Conservation (phyloP, 2,329 filamentous ascomycete genomes). For the Septoria linicola region DNA sequence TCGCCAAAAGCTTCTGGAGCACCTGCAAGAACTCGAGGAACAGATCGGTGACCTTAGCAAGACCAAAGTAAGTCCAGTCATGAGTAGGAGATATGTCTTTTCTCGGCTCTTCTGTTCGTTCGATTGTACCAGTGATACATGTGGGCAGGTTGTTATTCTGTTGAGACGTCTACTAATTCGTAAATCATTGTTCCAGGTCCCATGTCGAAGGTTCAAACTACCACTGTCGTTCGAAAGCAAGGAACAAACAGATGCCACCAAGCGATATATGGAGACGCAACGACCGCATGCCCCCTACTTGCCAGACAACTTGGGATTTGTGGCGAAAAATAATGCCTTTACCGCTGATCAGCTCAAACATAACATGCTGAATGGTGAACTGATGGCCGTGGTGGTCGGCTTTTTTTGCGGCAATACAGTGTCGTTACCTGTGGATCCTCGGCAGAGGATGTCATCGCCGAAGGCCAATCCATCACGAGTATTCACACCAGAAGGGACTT, state of each 20-base stretch:
- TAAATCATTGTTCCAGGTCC: conserved; percentile 27
- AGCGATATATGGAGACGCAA: conserved; percentile 62
- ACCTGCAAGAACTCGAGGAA: conserved; percentile 44
- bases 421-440: conserved; percentile 54
- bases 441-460: conserved; percentile 54
- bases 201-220: conserved; percentile 45
- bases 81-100: no score
- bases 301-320: conserved; percentile 61
- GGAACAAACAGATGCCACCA: conserved; percentile 52
- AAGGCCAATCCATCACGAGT: conserved; percentile 59
- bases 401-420: conserved; percentile 57
- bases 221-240: conserved; percentile 47
- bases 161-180: no score
- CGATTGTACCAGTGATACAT: no score
- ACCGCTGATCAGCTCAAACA: conserved; percentile 50
- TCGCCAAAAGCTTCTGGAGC: conserved; percentile 39
- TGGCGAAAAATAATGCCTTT: conserved; percentile 56
- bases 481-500: conserved; percentile 57
- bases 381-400: conserved; percentile 56
- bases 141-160: no score
- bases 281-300: conserved; percentile 61
- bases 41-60: conserved; percentile 44
- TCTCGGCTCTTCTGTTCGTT: no score
- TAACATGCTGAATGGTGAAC: conserved; percentile 52
- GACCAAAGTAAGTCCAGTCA: conserved; percentile 31